Evolutionary conservation across 2,329 filamentous ascomycete genomes (phyloP).

Genomic region (Aspergillus ochraceus): DNA sequence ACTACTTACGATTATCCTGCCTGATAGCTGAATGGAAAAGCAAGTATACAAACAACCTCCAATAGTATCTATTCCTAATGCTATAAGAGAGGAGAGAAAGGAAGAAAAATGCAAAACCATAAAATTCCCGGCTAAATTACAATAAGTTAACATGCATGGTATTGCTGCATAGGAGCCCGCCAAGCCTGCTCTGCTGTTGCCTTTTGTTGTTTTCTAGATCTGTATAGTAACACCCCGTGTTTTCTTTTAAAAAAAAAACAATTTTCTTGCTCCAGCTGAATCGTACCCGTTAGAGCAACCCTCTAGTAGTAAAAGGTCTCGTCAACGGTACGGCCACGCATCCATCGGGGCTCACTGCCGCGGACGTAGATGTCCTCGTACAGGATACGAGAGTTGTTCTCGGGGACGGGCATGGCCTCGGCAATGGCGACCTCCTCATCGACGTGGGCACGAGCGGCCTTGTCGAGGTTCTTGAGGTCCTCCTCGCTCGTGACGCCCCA

Average conservation of each 20-base stretch:
- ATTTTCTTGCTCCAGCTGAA: neutral
- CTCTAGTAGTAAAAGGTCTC: conserved; percentile 82
- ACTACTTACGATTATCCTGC: too few relatives aligned
- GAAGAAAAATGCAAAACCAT: conserved; percentile 28
- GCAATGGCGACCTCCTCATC: conserved; percentile 87
- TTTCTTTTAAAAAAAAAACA: neutral
- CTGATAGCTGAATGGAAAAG: neutral
- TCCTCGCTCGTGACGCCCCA: conserved; percentile 91
- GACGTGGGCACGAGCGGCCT: conserved; percentile 81
- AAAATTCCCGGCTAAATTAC: conserved; percentile 41
- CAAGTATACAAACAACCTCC: conserved; percentile 10
- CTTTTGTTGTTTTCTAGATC: neutral
- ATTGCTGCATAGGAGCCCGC: conserved; percentile 17
- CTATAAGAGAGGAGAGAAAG: conserved; percentile 29
- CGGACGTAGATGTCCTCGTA: conserved; percentile 96
- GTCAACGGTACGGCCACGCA: conserved; percentile 83
- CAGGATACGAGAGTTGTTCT: conserved; percentile 76
- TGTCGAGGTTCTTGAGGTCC: conserved; percentile 94
- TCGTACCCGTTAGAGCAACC: neutral
- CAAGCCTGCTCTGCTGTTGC: conserved; percentile 15
- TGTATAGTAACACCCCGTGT: neutral
- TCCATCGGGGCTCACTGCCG: conserved; percentile 82
- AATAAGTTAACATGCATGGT: conserved; percentile 32
- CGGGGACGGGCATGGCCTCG: conserved; percentile 82
- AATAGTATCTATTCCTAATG: conserved; percentile 24